Evolutionary conservation across 306 rosid species (phyloP), one percentile per base, ranked within the genome.

Genomic region (Trifolium subterraneum): DNA sequence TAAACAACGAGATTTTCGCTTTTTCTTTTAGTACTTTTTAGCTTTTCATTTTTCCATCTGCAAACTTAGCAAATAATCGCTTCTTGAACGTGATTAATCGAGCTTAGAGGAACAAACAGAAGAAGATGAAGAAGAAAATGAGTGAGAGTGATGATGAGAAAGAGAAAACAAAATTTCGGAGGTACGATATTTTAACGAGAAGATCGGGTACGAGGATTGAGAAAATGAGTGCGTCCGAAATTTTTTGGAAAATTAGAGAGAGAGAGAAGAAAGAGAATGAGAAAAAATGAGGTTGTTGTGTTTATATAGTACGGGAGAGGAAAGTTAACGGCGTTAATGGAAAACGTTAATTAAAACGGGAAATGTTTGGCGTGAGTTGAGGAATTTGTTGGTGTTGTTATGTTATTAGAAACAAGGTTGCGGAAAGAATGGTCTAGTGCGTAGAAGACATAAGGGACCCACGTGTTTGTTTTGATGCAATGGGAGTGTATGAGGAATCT

Each of bases 371-470:
- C 19, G 73, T 33, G 71, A 36, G 74, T 5, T 0, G 48, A n/a
- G 71, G 76, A 77, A 77, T 70, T 70, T 77, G 33, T 77, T 77
- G 81, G 70, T 71, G 48, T 77, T 71, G 38, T 8, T 51, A 47
- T 48, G 25, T 58, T 13, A 58, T 7, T 51, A 18, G 5, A 50
- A 10, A 41, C n/a, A 10, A 58, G 64, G 22, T 68, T 31, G 41
- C 39, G 75, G 74, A 80, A 72, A 81, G 77, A 44, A 48, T 86
- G 92, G 93, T 88, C 90, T 82, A 75, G 71, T 50, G 74, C 29
- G 67, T 54, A 79, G 79, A 68, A 78, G 88, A 89, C 93, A 88
- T 14, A 25, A 6, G 87, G 96, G 96, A 80, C 42, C 96, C 90
- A 80, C 83, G 77, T 92, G 97, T 88, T 73, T 65, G 72, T 68